A percentile compares a stretch with the other conserved stretches of the same genome.
Evolutionary conservation across 305 asterid genomes (phyloP).

Genomic region (Ilex paraguariensis): DNA sequence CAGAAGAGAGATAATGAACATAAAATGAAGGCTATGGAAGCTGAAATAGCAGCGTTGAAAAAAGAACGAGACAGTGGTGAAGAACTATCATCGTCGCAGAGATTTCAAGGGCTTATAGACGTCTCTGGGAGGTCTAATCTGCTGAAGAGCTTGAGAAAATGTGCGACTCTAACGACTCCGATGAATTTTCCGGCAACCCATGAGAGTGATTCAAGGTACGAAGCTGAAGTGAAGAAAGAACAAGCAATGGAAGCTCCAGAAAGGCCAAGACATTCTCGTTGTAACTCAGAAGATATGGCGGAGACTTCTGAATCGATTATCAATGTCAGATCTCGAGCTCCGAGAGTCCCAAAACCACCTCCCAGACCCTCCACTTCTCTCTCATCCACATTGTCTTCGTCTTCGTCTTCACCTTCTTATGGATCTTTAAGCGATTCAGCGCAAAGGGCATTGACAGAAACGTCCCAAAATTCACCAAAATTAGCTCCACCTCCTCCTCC

Average conservation of each 20-base stretch:
- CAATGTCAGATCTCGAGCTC: conserved; percentile 53
- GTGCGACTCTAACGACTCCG: conserved; percentile 6
- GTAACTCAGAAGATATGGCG: conserved; percentile 41
- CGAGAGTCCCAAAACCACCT: conserved; percentile 89
- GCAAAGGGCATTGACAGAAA: conserved; percentile 49
- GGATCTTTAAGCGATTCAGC: conserved; percentile 59
- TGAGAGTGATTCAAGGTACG: too few species aligned
- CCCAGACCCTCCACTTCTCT: conserved; percentile 56
- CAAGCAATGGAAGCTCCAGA: conserved; percentile 25
- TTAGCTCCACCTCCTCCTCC: conserved; percentile 18
- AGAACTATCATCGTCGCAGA: conserved; percentile 36
- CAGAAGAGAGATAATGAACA: conserved; percentile 62
- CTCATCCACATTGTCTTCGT: conserved; percentile 27
- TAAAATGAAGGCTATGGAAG: conserved; percentile 50
- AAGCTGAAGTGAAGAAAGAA: too few species aligned
- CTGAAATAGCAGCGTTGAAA: conserved; percentile 57
- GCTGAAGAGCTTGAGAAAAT: conserved; percentile 31
- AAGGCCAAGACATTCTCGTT: conserved; percentile 34
- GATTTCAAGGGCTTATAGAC: conserved; percentile 16
- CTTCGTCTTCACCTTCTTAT: conserved; percentile 50
- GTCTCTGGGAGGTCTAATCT: neutral
- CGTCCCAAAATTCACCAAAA: conserved; percentile 36
- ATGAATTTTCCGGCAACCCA: too few species aligned
- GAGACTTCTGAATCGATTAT: conserved; percentile 40
- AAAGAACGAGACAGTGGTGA: conserved; percentile 35